Percentiles rank a stretch among this genome's conserved stretches.
phyloP scores from a whole-genome alignment of 805 yeast species.

The Wickerhamomyces ciferrii region DNA sequence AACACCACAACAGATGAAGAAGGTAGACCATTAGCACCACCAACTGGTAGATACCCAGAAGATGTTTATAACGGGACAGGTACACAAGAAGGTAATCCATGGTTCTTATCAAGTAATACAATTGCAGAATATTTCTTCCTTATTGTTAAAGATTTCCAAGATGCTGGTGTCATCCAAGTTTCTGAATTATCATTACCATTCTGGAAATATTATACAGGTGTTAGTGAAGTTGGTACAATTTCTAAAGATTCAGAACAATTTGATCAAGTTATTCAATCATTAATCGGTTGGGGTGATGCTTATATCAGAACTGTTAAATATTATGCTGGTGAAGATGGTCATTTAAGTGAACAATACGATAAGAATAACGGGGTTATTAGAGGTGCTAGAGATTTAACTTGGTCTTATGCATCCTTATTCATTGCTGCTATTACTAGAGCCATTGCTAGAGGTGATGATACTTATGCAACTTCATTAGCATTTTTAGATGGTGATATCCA shows the following conservation, averaged over 20 bases:
- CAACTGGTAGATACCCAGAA: conserved; percentile 74
- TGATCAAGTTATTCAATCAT: neutral
- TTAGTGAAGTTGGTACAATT: neutral
- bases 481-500: neutral
- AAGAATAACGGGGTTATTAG: conserved; percentile 61
- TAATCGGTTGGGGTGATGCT: neutral
- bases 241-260: neutral
- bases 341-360: conserved; percentile 68
- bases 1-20: neutral
- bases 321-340: conserved; percentile 44
- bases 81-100: conserved; percentile 66
- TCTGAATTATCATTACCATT: neutral
- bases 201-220: neutral
- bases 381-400: conserved; percentile 69
- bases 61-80: conserved; percentile 67
- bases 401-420: conserved; percentile 68
- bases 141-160: conserved; percentile 13
- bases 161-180: neutral
- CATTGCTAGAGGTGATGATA: neutral
- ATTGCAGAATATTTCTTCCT: conserved; percentile 25
- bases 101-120: conserved; percentile 52
- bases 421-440: conserved; percentile 6
- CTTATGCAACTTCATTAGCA: neutral
- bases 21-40: conserved; percentile 22
- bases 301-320: conserved; percentile 37